Evolutionary conservation across 257 asterid genomes (phyloP), one percentile per base, ranked within the genome.

Genomic region (Nicotiana tabacum): DNA sequence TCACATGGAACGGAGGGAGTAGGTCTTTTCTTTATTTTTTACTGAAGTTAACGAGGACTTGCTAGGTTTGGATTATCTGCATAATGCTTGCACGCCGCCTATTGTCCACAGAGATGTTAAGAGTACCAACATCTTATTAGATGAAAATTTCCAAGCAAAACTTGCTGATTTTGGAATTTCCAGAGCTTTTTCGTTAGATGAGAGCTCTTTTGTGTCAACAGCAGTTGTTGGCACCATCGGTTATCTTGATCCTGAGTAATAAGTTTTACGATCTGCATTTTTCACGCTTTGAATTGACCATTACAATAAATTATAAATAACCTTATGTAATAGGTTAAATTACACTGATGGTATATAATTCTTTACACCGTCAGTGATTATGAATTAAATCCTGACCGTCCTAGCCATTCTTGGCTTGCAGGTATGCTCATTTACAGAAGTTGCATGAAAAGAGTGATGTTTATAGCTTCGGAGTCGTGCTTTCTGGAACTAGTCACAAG

Each of bases 21-120:
- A 33, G 55, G 30, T 35, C 30, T 78, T 57, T 5, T 10, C 18
- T 21, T 76, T 48, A 51, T 76, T 77, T 30, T 33, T 58, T 18
- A 35, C 56, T 32, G 37, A 12, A 51, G 12, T 16, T 60, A 46
- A 27, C 35, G 17, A 53, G 78, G 29, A 21, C 67, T 60, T 35
- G 56, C 61, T 77, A 88, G 90, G 93, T 66, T 30, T 90, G 86
- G 91, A 86, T 46, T 88, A 90, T 86, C 77, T 88, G 81, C 91
- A 88, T 56, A 77, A 82, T 65, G 89, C 89, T 12, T 90, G 93
- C 83, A 84, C 82, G 33, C 91, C 87, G 12, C 80, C 88, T 24
- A 84, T 89, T 77, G 80, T 90, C 39, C 93, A 87, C 77, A 85
- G 89, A 85, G 93, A 89, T 66, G 83, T 89, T 30, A 90, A 90